Percentiles rank a stretch among this genome's conserved stretches.
These are phyloP conservation scores for Colletotrichum costaricense DNA, from an alignment of 2,329 filamentous ascomycete genomes.

Conservation along the genomic window DNA sequence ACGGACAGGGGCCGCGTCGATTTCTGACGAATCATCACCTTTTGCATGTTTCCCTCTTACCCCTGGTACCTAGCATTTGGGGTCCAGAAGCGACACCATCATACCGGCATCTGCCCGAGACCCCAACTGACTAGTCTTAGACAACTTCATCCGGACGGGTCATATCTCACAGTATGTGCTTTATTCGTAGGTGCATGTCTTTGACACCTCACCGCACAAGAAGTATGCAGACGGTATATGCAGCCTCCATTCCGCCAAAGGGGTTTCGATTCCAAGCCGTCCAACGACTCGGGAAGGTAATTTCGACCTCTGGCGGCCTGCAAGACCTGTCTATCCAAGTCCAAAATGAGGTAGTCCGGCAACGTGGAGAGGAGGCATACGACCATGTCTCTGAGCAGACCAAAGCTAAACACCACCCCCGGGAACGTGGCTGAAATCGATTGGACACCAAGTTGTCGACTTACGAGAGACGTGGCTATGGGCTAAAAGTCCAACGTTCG, in stretches of 20 bases:
- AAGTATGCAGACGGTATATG: neutral
- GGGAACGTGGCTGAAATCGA: neutral
- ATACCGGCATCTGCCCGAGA: neutral
- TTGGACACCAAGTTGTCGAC: neutral
- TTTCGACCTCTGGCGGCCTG: neutral
- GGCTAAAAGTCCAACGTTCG: neutral
- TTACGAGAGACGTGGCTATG: constrained; percentile 2
- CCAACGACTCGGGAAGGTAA: neutral
- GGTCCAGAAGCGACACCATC: neutral
- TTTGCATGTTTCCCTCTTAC: neutral
- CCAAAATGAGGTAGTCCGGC: neutral
- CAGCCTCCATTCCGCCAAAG: neutral
- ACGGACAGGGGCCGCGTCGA: constrained; percentile 21
- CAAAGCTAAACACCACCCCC: neutral
- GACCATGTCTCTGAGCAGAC: neutral
- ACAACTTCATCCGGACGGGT: neutral
- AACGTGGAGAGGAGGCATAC: neutral
- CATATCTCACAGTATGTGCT: neutral
- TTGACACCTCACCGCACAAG: neutral
- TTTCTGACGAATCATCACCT: constrained; percentile 11
- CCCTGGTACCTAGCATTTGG: neutral
- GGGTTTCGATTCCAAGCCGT: neutral
- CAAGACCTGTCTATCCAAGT: neutral
- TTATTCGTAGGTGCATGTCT: neutral
- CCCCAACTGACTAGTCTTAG: neutral